Conservation (phyloP, 768 basidiomycete species). For the Hericium alpestre region DNA sequence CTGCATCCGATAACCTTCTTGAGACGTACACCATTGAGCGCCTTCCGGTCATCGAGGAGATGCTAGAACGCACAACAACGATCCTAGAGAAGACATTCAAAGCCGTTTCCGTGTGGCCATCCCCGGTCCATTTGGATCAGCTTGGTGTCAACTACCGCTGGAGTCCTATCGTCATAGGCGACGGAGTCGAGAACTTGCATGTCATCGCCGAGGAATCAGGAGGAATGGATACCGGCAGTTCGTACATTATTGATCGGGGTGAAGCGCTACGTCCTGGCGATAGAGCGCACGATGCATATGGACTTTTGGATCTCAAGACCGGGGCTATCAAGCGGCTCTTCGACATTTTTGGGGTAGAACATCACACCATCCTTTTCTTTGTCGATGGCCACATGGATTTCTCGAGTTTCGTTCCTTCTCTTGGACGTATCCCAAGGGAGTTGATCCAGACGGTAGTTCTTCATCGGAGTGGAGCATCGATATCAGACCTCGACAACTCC, state of each 20-base stretch:
- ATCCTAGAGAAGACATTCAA: neutral
- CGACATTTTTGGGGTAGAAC: constrained; percentile 7
- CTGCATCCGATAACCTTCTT: constrained; percentile 6
- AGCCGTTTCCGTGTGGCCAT: neutral
- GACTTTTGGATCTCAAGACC: neutral
- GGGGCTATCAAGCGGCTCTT: neutral
- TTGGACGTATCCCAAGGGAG: neutral
- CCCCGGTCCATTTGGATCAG: neutral
- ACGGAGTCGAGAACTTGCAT: neutral
- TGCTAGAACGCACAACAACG: constrained; percentile 6
- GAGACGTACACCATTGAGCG: constrained; percentile 12
- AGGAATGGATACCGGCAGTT: neutral
- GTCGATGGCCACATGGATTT: neutral
- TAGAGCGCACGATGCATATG: constrained; percentile 13
- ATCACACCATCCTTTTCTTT: constrained; percentile 11
- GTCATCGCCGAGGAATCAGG: neutral
- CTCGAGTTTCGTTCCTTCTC: neutral
- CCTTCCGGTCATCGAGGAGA: constrained; percentile 10
- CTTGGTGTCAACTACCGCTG: constrained; percentile 12
- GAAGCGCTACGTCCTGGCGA: constrained; percentile 5
- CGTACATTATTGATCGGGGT: neutral
- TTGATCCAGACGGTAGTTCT: neutral
- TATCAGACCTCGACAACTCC: neutral
- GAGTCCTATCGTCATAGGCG: constrained; percentile 10
- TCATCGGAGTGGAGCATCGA: neutral